phyloP scores from a whole-genome alignment of 805 yeast species.

The Brettanomyces sp. region DNA sequence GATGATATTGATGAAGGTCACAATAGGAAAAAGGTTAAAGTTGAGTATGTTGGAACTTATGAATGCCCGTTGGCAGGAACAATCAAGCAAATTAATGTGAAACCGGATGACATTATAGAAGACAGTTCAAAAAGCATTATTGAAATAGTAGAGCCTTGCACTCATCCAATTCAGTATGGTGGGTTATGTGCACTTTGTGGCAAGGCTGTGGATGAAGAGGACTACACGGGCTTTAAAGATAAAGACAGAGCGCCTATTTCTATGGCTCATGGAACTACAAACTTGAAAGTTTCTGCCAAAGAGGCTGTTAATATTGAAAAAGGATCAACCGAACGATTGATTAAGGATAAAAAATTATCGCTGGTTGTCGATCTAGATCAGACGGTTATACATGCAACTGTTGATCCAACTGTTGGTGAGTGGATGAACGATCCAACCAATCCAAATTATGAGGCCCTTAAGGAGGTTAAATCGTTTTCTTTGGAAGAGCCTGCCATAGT shows the following conservation, averaged over 20 bases:
- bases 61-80: constrained; percentile 80
- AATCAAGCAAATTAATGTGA: constrained; percentile 40
- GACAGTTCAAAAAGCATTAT: constrained; percentile 38
- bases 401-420: constrained; percentile 93
- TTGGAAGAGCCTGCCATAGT: constrained; percentile 65
- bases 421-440: constrained; percentile 85
- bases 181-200: constrained; percentile 95
- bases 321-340: constrained; percentile 49
- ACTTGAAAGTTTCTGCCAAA: constrained; percentile 69
- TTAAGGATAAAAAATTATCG: constrained; percentile 59
- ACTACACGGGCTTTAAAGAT: constrained; percentile 61
- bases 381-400: constrained; percentile 95
- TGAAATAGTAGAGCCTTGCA: constrained; percentile 68
- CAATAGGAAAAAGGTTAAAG: constrained; percentile 30
- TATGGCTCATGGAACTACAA: constrained; percentile 83
- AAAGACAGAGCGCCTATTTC: constrained; percentile 74
- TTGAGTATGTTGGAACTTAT: constrained; percentile 64
- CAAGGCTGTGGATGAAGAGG: constrained; percentile 60
- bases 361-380: constrained; percentile 95
- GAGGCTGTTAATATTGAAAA: constrained; percentile 85
- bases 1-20: constrained; percentile 1
- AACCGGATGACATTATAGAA: constrained; percentile 51
- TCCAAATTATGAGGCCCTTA: constrained; percentile 77
- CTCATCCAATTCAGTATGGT: constrained; percentile 88
- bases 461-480: constrained; percentile 70